phyloP scores from a whole-genome alignment of 1,284 basidiomycete species.

The Leccinum fuscescens region DNA sequence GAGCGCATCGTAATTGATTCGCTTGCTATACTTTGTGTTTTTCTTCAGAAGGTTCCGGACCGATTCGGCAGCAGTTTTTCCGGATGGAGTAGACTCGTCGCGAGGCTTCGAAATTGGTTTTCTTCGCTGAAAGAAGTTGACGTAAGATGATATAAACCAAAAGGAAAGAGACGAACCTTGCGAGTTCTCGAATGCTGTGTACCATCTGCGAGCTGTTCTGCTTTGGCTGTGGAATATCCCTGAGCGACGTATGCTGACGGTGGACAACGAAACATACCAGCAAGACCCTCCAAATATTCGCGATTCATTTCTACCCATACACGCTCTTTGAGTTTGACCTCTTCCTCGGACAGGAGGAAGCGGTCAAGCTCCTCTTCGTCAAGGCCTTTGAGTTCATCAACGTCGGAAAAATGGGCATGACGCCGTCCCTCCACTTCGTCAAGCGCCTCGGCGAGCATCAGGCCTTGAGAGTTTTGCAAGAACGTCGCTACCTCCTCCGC shows the following conservation, averaged over 20 bases:
- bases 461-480: constrained; percentile 56
- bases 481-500: constrained; percentile 66
- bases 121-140: constrained; percentile 48
- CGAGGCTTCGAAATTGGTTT: constrained; percentile 68
- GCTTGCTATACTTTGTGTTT: constrained; percentile 80
- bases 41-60: constrained; percentile 80
- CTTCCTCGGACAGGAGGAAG: constrained; percentile 82
- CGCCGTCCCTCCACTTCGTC: constrained; percentile 62
- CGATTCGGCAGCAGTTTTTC: constrained; percentile 76
- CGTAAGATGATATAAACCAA: not conserved
- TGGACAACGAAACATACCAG: constrained; percentile 52
- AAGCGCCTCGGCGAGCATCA: constrained; percentile 54
- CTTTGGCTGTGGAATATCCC: constrained; percentile 58
- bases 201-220: constrained; percentile 54
- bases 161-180: constrained; percentile 63
- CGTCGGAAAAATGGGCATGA: constrained; percentile 47
- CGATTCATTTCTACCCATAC: constrained; percentile 97
- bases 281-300: constrained; percentile 89
- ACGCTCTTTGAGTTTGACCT: constrained; percentile 87
- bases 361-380: constrained; percentile 93
- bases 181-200: constrained; percentile 54
- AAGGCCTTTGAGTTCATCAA: constrained; percentile 72
- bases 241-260: constrained; percentile 40
- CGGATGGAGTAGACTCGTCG: constrained; percentile 70
- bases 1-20: constrained; percentile 87